Conservation (phyloP, 2,329 filamentous ascomycete species). For the Trichoderma sp. region DNA sequence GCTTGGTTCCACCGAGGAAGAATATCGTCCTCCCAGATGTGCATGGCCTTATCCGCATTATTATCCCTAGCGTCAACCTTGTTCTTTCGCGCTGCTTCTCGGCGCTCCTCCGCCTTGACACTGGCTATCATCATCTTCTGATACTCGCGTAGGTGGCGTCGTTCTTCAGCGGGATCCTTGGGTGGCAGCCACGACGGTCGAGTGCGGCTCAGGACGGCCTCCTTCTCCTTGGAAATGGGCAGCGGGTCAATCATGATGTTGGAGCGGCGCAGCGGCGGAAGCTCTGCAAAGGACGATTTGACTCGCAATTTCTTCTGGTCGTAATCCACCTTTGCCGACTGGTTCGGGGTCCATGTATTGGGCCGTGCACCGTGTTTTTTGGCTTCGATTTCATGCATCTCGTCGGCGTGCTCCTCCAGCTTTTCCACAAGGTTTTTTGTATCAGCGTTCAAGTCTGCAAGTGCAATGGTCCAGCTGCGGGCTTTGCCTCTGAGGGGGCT, state of each 20-base stretch:
- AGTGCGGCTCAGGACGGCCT: constrained; percentile 76
- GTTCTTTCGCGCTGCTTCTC: constrained; percentile 50
- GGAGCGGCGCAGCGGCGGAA: constrained; percentile 66
- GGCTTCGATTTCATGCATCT: constrained; percentile 44
- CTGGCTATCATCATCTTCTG: constrained; percentile 74
- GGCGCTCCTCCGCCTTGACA: constrained; percentile 57
- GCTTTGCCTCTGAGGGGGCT: constrained; percentile 53
- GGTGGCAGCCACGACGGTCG: constrained; percentile 81
- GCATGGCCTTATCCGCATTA: constrained; percentile 51
- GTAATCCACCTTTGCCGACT: constrained; percentile 30
- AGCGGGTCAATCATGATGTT: constrained; percentile 83
- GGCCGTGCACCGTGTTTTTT: constrained; percentile 36
- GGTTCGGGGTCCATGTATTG: constrained; percentile 40
- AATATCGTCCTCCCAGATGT: constrained; percentile 73
- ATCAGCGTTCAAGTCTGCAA: constrained; percentile 67
- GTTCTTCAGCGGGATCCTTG: constrained; percentile 87
- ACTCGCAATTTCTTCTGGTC: constrained; percentile 52
- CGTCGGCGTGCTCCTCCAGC: constrained; percentile 73
- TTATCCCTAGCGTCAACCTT: constrained; percentile 54
- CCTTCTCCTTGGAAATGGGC: constrained; percentile 81
- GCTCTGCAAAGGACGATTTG: constrained; percentile 65
- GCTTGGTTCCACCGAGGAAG: constrained; percentile 72
- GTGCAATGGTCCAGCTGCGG: constrained; percentile 71
- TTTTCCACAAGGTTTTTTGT: constrained; percentile 73
- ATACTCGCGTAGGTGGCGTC: constrained; percentile 80